Base-by-base conservation (phyloP, 2,329 filamentous ascomycete genomes). In the Fusarium pseudonygamai region DNA sequence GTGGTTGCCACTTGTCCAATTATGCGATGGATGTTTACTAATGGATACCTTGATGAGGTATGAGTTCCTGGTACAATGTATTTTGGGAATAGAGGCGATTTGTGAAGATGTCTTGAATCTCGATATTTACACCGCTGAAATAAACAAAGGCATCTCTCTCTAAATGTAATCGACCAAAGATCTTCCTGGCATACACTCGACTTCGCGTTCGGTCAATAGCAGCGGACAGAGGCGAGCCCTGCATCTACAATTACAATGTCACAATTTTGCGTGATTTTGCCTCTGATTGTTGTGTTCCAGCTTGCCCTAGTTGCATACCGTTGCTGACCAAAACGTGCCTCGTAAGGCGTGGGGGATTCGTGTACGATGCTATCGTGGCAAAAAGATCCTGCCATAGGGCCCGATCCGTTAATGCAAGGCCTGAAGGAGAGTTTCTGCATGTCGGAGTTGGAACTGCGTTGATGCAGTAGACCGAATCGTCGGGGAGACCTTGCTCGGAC, bases 201-300 rank as follows among this genome's bases (percentile, higher is more conserved):
- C 8, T 24, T 50, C 1, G 12, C 30, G 16, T 3, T 50, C 12
- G n/a, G 22, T 34, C 16, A 34, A 24, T 50, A 20, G 8, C n/a
- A 24, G 28, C 46, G 22, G 28, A 6, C 7, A 32, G 15, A 32
- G 7, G 22, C 14, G 22, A 49, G 16, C 12, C 30, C 14, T 12
- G 3, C 16, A 24, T 18, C 22, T 50, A 50, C 16, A 18, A 14
- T 28, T 5, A 46, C 26, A 46, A 46, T 22, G 26, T 46, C 18
- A 28, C 45, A 15, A 24, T 34, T 50, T 50, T 50, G 47, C 47
- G 47, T 50, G 16, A 50, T 50, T 50, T 50, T 24, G n/a, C 30
- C 47, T 46, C 26, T 46, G 43, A 3, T 34, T 50, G n/a, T 50
- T 50, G 30, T 34, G 12, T 34, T 34, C 12, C 16, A 18, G n/a